Evolutionary conservation across 768 basidiomycete species (phyloP).

Genomic region (Macrolepiota dolichaula): DNA sequence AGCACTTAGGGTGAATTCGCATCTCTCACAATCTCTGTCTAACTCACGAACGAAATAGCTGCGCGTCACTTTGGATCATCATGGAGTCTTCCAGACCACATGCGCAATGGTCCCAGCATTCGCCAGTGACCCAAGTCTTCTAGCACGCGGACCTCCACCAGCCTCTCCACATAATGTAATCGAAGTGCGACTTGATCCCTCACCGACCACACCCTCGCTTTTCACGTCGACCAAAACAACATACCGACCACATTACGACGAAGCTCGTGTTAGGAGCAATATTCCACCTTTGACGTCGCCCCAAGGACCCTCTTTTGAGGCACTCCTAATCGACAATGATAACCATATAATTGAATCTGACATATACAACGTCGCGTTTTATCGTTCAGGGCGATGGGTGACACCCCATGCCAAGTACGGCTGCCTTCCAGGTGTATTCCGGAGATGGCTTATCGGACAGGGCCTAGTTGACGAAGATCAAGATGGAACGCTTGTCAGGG

Average conservation of each 20-base stretch:
- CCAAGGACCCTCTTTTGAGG: conserved; percentile 41
- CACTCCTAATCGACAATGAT: conserved; percentile 57
- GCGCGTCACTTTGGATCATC: conserved; percentile 42
- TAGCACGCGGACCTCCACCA: conserved; percentile 31
- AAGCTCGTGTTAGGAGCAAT: conserved; percentile 56
- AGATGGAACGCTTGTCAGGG: conserved; percentile 36
- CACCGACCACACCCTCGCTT: conserved; percentile 48
- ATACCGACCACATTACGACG: conserved; percentile 51
- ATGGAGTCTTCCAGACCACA: conserved; percentile 19
- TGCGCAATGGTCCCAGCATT: conserved; percentile 21
- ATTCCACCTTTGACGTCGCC: conserved; percentile 31
- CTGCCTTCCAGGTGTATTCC: conserved; percentile 69
- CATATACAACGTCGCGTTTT: conserved; percentile 71
- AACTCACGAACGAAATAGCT: conserved; percentile 32
- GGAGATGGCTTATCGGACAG: conserved; percentile 66
- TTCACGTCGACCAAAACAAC: conserved; percentile 77
- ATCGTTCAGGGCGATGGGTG: conserved; percentile 54
- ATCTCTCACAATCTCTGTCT: conserved; percentile 9
- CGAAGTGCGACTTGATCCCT: conserved; percentile 51
- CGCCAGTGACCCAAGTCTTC: conserved; percentile 35
- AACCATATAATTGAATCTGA: conserved; percentile 60
- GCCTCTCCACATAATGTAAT: conserved; percentile 27
- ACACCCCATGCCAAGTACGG: conserved; percentile 61
- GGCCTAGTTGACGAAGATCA: conserved; percentile 51
- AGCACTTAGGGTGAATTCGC: conserved; percentile 29